Conservation (phyloP, 352 stramenopile species). For the Globisporangium nagaii region DNA sequence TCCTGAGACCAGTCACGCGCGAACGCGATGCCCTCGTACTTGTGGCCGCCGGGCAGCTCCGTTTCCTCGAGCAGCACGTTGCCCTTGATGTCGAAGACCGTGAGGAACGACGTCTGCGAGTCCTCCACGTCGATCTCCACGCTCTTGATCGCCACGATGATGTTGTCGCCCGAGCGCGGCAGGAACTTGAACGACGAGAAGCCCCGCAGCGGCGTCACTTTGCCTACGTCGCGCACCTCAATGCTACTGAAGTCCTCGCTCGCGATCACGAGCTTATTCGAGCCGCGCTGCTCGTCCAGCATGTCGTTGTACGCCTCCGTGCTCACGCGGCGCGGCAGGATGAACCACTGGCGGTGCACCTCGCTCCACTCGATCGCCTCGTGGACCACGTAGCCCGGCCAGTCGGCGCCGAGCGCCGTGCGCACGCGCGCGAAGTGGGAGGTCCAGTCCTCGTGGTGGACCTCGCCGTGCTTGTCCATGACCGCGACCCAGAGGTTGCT, state of each 20-base stretch:
- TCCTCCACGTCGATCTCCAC: slow-evolving; percentile 88
- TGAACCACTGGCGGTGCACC: slow-evolving; percentile 95
- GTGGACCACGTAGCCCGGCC: slow-evolving; percentile 96
- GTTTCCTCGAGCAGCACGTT: slow-evolving; percentile 89
- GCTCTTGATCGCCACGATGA: slow-evolving; percentile 93
- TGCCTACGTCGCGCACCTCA: slow-evolving; percentile 76
- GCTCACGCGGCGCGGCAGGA: slow-evolving; percentile 95
- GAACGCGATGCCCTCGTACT: slow-evolving; percentile 93
- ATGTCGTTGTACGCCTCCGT: slow-evolving; percentile 94
- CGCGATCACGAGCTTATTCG: slow-evolving; percentile 87
- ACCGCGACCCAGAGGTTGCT: slow-evolving; percentile 97
- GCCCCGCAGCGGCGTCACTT: slow-evolving; percentile 78
- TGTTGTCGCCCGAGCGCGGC: slow-evolving; percentile 78
- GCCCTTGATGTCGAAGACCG: slow-evolving; percentile 90
- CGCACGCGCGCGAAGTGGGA: slow-evolving; percentile 91
- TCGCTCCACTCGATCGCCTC: slow-evolving; percentile 97
- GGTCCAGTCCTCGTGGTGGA: slow-evolving; percentile 93
- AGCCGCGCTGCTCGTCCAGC: slow-evolving; percentile 90
- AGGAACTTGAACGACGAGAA: slow-evolving; percentile 96
- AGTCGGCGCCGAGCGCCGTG: slow-evolving; percentile 82
- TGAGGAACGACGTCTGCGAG: slow-evolving; percentile 91
- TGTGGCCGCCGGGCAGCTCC: slow-evolving; percentile 84
- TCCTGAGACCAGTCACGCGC: slow-evolving; percentile 66
- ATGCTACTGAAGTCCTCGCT: slow-evolving; percentile 88
- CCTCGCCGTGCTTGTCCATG: slow-evolving; percentile 78